phyloP scores from a whole-genome alignment of 1,139 yeast genomes.

The Scheffersomyces lignicola region DNA sequence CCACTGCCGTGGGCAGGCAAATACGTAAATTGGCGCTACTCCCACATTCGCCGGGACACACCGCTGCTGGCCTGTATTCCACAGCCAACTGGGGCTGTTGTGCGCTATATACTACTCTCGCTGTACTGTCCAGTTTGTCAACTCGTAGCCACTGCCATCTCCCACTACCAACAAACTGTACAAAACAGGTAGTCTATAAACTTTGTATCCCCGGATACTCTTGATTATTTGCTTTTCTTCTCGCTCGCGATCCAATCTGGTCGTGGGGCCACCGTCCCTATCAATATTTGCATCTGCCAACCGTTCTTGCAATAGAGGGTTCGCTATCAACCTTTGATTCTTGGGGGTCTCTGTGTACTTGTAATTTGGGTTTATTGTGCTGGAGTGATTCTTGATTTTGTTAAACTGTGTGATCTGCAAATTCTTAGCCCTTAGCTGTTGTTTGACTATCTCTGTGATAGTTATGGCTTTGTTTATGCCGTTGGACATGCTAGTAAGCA shows the following conservation, averaged over 20 bases:
- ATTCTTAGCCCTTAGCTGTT: conserved; percentile 6
- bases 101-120: conserved; percentile 1
- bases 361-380: conserved; percentile 12
- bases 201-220: conserved; percentile 17
- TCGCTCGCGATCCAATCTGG: conserved; percentile 3
- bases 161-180: conserved; percentile 15
- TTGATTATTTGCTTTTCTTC: conserved; percentile 7
- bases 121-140: conserved; percentile 17
- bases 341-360: conserved; percentile 4
- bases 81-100: too few species aligned
- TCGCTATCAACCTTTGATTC: conserved; percentile 4
- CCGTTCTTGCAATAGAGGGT: conserved; percentile 2
- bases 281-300: neutral
- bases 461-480: conserved; percentile 26
- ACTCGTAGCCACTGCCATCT: conserved; percentile 9
- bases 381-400: conserved; percentile 8
- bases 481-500: conserved; percentile 19
- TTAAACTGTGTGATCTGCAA: conserved; percentile 11
- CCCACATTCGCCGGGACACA: too few species aligned
- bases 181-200: conserved; percentile 21
- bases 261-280: conserved; percentile 1
- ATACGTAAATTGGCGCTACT: too few species aligned
- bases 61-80: too few species aligned
- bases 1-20: too few species aligned
- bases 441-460: conserved; percentile 28